Percentiles rank a stretch among this genome's conserved stretches.
phyloP scores from a whole-genome alignment of 1,284 basidiomycete species.

The Rhodotorula sp. region DNA sequence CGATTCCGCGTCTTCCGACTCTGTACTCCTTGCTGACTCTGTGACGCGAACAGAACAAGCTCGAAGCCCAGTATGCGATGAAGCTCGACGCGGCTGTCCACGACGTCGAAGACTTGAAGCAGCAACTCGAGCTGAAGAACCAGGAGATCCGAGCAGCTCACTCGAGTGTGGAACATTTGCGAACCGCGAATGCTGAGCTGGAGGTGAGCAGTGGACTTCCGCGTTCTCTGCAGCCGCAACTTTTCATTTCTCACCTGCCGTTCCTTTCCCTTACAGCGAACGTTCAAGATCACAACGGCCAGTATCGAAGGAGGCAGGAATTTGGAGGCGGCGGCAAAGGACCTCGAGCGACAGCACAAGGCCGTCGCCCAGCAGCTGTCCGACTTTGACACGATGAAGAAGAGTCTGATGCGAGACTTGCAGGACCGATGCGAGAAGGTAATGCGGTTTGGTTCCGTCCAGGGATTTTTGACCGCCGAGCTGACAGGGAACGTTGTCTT shows the following conservation, averaged over 20 bases:
- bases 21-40: neutral
- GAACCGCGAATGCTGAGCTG: constrained; percentile 95
- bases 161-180: constrained; percentile 84
- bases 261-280: constrained; percentile 61
- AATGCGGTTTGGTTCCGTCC: too few species aligned
- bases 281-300: constrained; percentile 92
- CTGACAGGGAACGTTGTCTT: constrained; percentile 21
- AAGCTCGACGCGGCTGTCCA: constrained; percentile 84
- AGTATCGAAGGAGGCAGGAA: constrained; percentile 95
- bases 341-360: constrained; percentile 94
- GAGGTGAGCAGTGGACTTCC: constrained; percentile 61
- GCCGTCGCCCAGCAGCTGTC: constrained; percentile 94
- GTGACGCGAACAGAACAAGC: constrained; percentile 64
- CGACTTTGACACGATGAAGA: constrained; percentile 98
- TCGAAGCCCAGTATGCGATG: constrained; percentile 88
- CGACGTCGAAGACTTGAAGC: constrained; percentile 85
- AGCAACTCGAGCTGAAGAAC: constrained; percentile 81
- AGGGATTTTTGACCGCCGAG: too few species aligned
- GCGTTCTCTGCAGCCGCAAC: too few species aligned
- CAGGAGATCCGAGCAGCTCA: constrained; percentile 83
- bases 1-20: neutral
- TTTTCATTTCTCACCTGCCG: neutral
- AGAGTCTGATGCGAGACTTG: constrained; percentile 95
- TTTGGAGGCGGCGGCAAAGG: constrained; percentile 91
- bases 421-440: constrained; percentile 99